Conservation (phyloP, 345 rosid species). For the Eucalyptus pumila region DNA sequence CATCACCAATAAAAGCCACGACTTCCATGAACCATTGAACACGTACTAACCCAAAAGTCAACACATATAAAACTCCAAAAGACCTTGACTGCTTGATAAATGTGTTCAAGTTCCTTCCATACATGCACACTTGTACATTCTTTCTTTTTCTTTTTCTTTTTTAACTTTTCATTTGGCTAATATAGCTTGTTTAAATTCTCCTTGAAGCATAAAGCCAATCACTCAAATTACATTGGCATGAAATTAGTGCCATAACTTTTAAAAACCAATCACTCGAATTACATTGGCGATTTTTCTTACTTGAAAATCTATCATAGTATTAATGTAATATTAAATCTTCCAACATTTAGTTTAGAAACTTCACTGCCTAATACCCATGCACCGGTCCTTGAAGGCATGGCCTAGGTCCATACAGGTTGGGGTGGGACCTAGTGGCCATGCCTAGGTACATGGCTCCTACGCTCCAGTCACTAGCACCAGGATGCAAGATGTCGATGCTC, state of each 20-base stretch:
- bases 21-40: background rate
- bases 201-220: background rate
- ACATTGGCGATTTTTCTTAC: background rate
- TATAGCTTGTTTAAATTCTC: background rate
- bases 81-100: background rate
- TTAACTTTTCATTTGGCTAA: background rate
- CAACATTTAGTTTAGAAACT: background rate
- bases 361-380: rapidly evolving
- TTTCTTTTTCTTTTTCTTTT: rapidly evolving
- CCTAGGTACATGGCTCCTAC: background rate
- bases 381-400: background rate
- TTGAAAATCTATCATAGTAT: background rate
- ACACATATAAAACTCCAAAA: background rate
- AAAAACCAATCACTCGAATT: background rate
- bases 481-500: background rate
- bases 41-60: background rate
- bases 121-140: background rate
- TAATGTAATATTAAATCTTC: background rate
- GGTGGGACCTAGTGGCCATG: background rate
- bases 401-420: background rate
- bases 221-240: background rate
- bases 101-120: background rate
- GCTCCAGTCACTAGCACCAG: background rate
- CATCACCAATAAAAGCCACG: background rate
- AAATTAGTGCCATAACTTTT: background rate